Conservation (phyloP, 306 rosid species). For the Vigna unguiculata region DNA sequence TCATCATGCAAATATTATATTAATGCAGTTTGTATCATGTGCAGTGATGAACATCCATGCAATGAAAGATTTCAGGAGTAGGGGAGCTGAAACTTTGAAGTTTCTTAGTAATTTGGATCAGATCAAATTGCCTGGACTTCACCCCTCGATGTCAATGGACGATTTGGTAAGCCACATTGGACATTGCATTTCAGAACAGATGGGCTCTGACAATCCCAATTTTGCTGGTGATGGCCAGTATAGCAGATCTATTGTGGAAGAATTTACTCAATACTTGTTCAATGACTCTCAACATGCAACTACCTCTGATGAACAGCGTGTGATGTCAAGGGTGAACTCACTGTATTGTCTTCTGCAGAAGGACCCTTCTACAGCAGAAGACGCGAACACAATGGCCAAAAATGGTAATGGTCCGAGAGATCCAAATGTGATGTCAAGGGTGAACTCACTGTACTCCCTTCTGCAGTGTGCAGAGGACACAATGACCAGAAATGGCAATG, state of each 20-base stretch:
- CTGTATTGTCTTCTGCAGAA: slow-evolving; percentile 74
- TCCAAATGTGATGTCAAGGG: slow-evolving; percentile 68
- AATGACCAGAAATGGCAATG: slow-evolving; percentile 41
- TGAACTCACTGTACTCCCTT: slow-evolving; percentile 75
- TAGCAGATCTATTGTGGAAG: slow-evolving; percentile 62
- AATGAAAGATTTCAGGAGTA: slow-evolving; percentile 47
- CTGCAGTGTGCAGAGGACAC: slow-evolving; percentile 52
- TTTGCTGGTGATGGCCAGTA: slow-evolving; percentile 48
- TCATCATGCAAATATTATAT: neutral
- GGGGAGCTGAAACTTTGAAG: slow-evolving; percentile 56
- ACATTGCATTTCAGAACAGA: slow-evolving; percentile 68
- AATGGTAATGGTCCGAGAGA: slow-evolving; percentile 59
- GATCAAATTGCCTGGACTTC: slow-evolving; percentile 71
- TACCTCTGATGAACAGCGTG: slow-evolving; percentile 64
- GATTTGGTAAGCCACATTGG: slow-evolving; percentile 72
- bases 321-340: slow-evolving; percentile 80
- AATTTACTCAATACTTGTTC: slow-evolving; percentile 67
- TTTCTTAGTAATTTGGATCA: slow-evolving; percentile 58
- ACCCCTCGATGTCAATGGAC: slow-evolving; percentile 72
- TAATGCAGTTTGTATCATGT: slow-evolving; percentile 16
- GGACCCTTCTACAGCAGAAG: slow-evolving; percentile 59
- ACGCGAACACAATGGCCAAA: slow-evolving; percentile 33
- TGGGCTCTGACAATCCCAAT: slow-evolving; percentile 51
- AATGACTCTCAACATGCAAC: slow-evolving; percentile 55
- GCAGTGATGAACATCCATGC: slow-evolving; percentile 52